Conservation (phyloP, 2,329 filamentous ascomycete genomes). For the Phyllosticta citrichinensis region DNA sequence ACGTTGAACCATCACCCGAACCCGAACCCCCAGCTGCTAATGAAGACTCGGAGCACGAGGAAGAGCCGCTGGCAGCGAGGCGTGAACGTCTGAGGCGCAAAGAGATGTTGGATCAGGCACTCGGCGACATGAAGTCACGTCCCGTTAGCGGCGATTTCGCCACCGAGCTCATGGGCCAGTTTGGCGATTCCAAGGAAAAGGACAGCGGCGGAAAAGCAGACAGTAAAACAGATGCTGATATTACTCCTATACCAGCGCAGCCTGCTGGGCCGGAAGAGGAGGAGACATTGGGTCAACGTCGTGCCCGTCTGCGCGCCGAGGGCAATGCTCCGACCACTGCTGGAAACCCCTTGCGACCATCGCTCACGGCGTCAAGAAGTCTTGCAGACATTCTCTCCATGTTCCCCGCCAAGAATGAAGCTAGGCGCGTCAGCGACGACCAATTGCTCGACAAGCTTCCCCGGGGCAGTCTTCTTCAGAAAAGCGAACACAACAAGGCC, state of each 20-base stretch:
- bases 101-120: constrained; percentile 37
- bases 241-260: background rate
- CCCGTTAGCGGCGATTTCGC: constrained; percentile 59
- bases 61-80: constrained; percentile 58
- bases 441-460: constrained; percentile 24
- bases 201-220: constrained; percentile 17
- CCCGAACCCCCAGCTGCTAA: constrained; percentile 15
- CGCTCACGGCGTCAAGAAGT: constrained; percentile 38
- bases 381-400: constrained; percentile 53
- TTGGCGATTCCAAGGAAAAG: constrained; percentile 21
- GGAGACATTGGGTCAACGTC: constrained; percentile 70
- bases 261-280: constrained; percentile 40
- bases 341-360: constrained; percentile 19
- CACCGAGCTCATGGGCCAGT: constrained; percentile 51
- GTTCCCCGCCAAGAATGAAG: constrained; percentile 36
- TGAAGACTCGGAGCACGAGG: constrained; percentile 34
- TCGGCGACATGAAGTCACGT: constrained; percentile 31
- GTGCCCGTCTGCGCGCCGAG: constrained; percentile 62
- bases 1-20: background rate
- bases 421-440: constrained; percentile 28
- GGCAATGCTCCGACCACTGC: constrained; percentile 20
- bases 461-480: constrained; percentile 32
- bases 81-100: constrained; percentile 54
- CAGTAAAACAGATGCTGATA: background rate
- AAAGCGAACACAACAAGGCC: constrained; percentile 27